Base-by-base conservation (phyloP, 306 rosid genomes). In the Boehmeria nivea region DNA sequence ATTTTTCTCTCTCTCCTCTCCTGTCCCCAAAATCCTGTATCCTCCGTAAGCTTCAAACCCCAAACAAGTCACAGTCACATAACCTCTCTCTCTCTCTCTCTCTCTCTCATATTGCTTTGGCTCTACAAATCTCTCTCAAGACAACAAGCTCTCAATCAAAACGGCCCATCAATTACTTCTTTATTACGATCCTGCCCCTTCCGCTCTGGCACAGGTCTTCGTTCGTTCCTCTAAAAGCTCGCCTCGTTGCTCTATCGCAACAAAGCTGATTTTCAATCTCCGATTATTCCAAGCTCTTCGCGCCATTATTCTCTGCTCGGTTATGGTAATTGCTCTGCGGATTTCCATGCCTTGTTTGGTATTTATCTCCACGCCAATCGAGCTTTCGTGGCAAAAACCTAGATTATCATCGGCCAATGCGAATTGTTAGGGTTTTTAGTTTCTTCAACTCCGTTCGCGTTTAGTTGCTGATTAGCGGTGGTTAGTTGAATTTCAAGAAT, bases 131-230 rank as follows among this genome's bases (percentile, higher is more conserved):
- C 43, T 34, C 43, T 20, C 26, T 18, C 43, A 13, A 31, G 59
- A 21, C 3, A 8, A 15, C 20, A 16, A 59, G 53, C 42, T 43
- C 34, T 19, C 13, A 36, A 33, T 14, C 17, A 67, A 56, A n/a
- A n/a, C n/a, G 5, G 13, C 8, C 42, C 59, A 31, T 55, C 59
- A 52, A 43, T 54, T 42, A 14, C 12, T 34, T 12, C 17, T 19
- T 48, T 43, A 51, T 63, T 51, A 61, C 78, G 76, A 72, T 79
- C 81, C 69, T 42, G 49, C 66, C 28, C 54, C 47, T 57, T 17
- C 37, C 46, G 21, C 44, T 50, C 60, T 22, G 64, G 60, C 6
- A 18, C 65, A 23, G 15, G n/a, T n/a, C n/a, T n/a, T n/a, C n/a
- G n/a, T n/a, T n/a, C n/a, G n/a, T n/a, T n/a, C n/a, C 44, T 20